Evolutionary conservation across 805 yeast genomes (phyloP), one percentile per base, ranked within the genome.

Genomic region (Wickerhamomyces kurtzmanii): DNA sequence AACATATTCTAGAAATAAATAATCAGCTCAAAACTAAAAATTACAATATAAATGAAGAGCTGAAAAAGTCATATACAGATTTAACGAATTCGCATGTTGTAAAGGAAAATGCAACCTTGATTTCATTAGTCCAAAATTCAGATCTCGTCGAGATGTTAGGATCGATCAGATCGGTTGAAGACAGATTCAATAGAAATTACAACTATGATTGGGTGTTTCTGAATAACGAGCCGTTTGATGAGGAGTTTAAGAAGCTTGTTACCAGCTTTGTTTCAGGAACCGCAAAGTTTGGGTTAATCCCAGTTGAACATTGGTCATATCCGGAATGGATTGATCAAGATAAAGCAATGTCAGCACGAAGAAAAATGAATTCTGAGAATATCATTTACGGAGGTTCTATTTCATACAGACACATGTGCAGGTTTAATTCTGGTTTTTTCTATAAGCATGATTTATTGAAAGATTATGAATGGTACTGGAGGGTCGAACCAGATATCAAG

Each of bases 161-260:
- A 22, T 63, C 86, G 7, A 65, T 80, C 25, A 65, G 69, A 38
- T 62, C 63, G 31, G 67, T 73, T 24, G 80, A 79, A 42, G 72
- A 65, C 38, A 54, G 85, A 22, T 81, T 79, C 57, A 81, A 81
- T 47, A 13, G 43, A 17, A 52, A 57, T 22, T 75, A 53, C 45
- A 66, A 73, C 41, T 80, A 81, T 45, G 86, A 79, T 49, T 81
- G 85, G 83, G 75, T 77, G 3, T 79, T 82, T 38, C 49, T 81
- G 26, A 79, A 78, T 46, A 82, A 81, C 42, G 63, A 57, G 29
- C 70, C 67, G 4, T 78, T 82, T 42, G 47, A 59, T 20, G 60
- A 57, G 1, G 66, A 65, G 30, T 80, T 81, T 47, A 62, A 55
- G 27, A 40, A 43, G 5, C 43, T 53, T 16, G 62, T 75, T 2